These are phyloP conservation scores for Leccinum olivaceopallidum DNA, from an alignment of 768 basidiomycete genomes.

Conservation along the genomic window DNA sequence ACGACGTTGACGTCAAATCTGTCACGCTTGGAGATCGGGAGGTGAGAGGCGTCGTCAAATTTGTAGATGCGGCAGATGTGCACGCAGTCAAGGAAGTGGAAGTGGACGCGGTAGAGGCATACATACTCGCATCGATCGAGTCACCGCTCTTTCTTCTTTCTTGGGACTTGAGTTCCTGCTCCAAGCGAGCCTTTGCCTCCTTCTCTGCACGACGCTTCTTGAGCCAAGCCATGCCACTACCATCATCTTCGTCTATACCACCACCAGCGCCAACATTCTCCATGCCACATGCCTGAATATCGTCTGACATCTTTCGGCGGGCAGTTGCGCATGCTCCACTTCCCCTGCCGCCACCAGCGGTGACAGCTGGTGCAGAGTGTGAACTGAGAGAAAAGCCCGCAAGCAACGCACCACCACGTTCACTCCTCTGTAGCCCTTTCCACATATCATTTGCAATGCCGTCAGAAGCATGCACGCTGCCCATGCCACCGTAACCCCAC, in stretches of 20 bases:
- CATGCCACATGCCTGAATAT: constrained; percentile 31
- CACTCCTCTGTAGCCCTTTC: constrained; percentile 28
- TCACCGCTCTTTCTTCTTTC: constrained; percentile 28
- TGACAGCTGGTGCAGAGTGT: constrained; percentile 15
- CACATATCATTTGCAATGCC: constrained; percentile 32
- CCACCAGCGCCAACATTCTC: constrained; percentile 21
- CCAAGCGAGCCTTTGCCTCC: constrained; percentile 39
- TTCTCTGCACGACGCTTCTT: constrained; percentile 61
- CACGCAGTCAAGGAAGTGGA: constrained; percentile 26
- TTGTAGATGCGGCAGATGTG: constrained; percentile 20
- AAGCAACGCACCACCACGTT: constrained; percentile 28
- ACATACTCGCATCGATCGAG: constrained; percentile 24
- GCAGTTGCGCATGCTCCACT: constrained; percentile 11
- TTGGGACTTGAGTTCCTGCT: constrained; percentile 15
- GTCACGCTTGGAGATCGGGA: constrained; percentile 24
- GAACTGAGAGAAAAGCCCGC: constrained; percentile 12
- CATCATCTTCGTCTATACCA: constrained; percentile 65
- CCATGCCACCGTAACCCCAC: constrained; percentile 92
- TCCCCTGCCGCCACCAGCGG: constrained; percentile 14
- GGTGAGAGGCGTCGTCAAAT: constrained; percentile 17
- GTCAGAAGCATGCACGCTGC: constrained; percentile 42
- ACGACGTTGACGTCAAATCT: constrained; percentile 16
- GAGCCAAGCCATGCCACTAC: constrained; percentile 87
- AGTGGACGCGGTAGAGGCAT: constrained; percentile 23
- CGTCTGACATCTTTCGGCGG: constrained; percentile 20